Percentiles rank a stretch among this genome's conserved stretches.
phyloP scores from a whole-genome alignment of 1,284 basidiomycete species.

The Taiwanofungus camphoratus region DNA sequence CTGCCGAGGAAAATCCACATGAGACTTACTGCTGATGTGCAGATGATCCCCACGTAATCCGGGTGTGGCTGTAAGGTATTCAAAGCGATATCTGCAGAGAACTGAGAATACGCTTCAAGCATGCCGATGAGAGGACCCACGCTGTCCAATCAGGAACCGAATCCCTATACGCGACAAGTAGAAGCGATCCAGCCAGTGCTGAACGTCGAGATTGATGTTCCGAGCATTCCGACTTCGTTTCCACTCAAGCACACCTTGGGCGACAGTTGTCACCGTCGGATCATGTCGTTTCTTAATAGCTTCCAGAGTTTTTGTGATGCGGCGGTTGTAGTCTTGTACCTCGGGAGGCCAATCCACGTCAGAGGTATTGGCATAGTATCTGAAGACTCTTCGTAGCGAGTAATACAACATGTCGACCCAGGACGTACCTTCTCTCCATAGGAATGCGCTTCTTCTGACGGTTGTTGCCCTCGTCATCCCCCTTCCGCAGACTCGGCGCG shows the following conservation, averaged over 20 bases:
- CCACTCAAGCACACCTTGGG: constrained; percentile 85
- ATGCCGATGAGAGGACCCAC: constrained; percentile 40
- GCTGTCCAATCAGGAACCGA: constrained; percentile 91
- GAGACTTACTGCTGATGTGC: constrained; percentile 76
- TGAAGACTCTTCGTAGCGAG: no score
- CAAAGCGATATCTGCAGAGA: constrained; percentile 75
- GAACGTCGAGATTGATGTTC: constrained; percentile 83
- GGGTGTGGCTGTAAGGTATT: constrained; percentile 86
- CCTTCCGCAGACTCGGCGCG: constrained; percentile 19
- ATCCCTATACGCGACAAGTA: constrained; percentile 98
- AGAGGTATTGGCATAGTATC: constrained; percentile 80
- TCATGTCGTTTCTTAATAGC: constrained; percentile 94
- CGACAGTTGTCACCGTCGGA: constrained; percentile 95
- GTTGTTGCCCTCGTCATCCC: constrained; percentile 34
- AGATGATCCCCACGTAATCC: constrained; percentile 98
- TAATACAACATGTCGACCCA: no score
- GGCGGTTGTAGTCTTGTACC: constrained; percentile 89
- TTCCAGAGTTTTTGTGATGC: constrained; percentile 86
- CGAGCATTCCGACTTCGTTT: constrained; percentile 55
- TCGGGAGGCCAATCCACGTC: constrained; percentile 83
- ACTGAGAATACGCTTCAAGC: constrained; percentile 9
- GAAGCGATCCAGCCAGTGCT: constrained; percentile 95
- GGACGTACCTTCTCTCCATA: constrained; percentile 59
- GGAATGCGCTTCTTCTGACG: constrained; percentile 67
- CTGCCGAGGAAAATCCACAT: constrained; percentile 3